These are phyloP conservation scores for Nepenthes alata DNA, from an alignment of 179 eudicot species.

Conservation along the genomic window DNA sequence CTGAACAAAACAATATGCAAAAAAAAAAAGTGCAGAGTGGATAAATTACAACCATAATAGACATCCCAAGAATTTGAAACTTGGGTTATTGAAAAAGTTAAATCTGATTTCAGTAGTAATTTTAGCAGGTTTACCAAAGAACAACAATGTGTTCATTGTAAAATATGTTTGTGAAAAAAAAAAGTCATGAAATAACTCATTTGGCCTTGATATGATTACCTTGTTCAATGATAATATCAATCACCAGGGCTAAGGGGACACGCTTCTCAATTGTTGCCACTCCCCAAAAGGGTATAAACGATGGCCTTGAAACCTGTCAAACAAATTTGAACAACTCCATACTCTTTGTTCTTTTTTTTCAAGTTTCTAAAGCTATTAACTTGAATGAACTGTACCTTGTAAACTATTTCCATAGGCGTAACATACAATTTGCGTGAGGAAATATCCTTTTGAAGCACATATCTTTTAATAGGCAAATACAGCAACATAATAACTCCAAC, in stretches of 20 bases:
- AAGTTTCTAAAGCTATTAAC: not conserved
- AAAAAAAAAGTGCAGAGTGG: no score
- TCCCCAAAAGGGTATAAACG: conserved; percentile 67
- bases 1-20: no score
- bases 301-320: conserved; percentile 61
- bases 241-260: conserved; percentile 56
- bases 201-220: conserved; percentile 21
- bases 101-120: no score
- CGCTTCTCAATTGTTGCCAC: conserved; percentile 41
- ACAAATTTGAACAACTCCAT: conserved; percentile 6
- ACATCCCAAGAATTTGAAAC: no score
- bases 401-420: conserved; percentile 55
- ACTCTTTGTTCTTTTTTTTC: not conserved
- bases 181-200: not conserved
- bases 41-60: no score
- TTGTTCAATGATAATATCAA: conserved; percentile 78
- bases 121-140: no score
- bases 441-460: conserved; percentile 63
- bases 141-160: no score
- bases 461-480: conserved; percentile 60
- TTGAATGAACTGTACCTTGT: conserved; percentile 38
- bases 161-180: not conserved
- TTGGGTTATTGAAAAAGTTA: no score
- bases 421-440: conserved; percentile 63
- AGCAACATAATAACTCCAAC: conserved; percentile 64